Evolutionary conservation across 2,329 filamentous ascomycete species (phyloP), one percentile per base, ranked within the genome.

Genomic region (Nothomitra cinnamomea): DNA sequence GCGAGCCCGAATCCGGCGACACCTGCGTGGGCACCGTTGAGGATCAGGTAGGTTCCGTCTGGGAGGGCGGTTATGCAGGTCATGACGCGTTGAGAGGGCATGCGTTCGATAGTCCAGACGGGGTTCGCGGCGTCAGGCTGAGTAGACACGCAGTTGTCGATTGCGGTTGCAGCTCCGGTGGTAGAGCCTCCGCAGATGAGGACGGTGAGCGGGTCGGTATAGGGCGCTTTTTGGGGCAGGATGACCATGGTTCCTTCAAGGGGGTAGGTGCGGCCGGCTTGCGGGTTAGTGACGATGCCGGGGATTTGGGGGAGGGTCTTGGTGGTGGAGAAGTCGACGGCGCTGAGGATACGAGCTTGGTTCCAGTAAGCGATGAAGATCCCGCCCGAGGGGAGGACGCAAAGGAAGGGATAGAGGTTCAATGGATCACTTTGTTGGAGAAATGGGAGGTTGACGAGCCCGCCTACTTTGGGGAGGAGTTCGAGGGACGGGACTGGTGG

Each of bases 331-430:
- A 83, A 76, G 43, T 74, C 78, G 3, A 63, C 66, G 61, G 79
- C 76, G 55, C 82, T 73, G 24, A 85, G 65, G 56, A 84, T 79
- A n/a, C 79, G 74, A 3, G 79, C 80, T 62, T 83, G 77, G 62
- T 83, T 82, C 66, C 78, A 83, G 64, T 82, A 82, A 2, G 71
- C 72, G 22, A 80, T 75, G 57, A 83, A 78, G 61, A 84, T 82
- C 15, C 76, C 74, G 2, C 78, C 76, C 1, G 73, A 72, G 1
- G 80, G 80, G 10, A 84, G 66, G 6, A 82, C 76, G 12, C 71
- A 70, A 22, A 81, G 63, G 67, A 77, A 84, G 0, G 82, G 82
- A 55, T 85, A 85, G 32, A 83, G 65, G 60, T 83, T 84, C 66
- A 80, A 77, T 1, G 80, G 80, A 56, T 83, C 76, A 2, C 79